Conservation (phyloP, 495 filamentous ascomycete species). For the Trichoderma orchidacearum region DNA sequence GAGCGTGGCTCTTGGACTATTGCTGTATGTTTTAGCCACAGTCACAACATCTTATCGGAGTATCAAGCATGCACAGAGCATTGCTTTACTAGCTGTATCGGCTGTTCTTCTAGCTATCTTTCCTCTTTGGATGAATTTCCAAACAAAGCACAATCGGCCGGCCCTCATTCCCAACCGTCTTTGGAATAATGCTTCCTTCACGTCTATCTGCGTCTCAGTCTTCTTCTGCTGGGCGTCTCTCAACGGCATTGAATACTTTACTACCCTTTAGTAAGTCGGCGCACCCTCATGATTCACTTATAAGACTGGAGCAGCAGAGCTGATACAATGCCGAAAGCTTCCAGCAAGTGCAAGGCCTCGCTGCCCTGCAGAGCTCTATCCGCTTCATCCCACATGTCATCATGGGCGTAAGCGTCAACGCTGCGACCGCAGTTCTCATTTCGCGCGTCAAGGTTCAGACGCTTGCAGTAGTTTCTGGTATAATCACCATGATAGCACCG, state of each 20-base stretch:
- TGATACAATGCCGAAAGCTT: constrained; percentile 13
- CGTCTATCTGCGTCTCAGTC: constrained; percentile 34
- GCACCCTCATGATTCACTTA: too few relatives aligned
- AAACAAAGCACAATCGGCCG: constrained; percentile 22
- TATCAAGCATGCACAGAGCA: constrained; percentile 17
- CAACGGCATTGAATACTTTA: constrained; percentile 33
- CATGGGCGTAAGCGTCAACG: constrained; percentile 33
- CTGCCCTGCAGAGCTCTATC: constrained; percentile 29
- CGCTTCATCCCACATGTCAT: constrained; percentile 41
- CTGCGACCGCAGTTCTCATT: constrained; percentile 38
- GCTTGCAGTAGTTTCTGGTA: constrained; percentile 27
- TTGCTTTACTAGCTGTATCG: constrained; percentile 23
- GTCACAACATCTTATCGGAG: constrained; percentile 1
- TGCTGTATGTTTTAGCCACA: constrained; percentile 31
- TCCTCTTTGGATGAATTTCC: constrained; percentile 28
- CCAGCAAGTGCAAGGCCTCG: constrained; percentile 31
- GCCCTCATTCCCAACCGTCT: constrained; percentile 38
- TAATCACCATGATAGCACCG: constrained; percentile 30
- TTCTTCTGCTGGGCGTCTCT: constrained; percentile 37
- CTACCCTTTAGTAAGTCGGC: constrained; percentile 28
- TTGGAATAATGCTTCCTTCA: constrained; percentile 36
- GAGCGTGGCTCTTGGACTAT: constrained; percentile 25
- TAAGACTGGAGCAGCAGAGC: background rate
- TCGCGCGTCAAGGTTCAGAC: constrained; percentile 36
- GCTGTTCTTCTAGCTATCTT: constrained; percentile 30